Conservation (phyloP, 2,329 filamentous ascomycete genomes). For the Juglanconis juglandina region DNA sequence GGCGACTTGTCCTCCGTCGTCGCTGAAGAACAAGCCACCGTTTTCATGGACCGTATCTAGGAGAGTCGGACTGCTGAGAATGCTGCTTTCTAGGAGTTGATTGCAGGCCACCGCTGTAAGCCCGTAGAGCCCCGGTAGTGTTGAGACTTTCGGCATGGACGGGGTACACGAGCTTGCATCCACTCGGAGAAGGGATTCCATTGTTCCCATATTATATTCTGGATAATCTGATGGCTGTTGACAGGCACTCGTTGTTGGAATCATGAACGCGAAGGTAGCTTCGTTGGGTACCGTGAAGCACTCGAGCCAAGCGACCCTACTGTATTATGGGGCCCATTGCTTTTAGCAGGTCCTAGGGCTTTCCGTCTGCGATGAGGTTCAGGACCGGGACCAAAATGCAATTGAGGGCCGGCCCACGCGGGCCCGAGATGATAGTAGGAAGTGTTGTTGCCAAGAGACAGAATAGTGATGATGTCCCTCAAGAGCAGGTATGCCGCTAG, state of each 20-base stretch:
- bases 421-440: too few relatives aligned
- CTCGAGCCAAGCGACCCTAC: not conserved
- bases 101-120: not conserved
- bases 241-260: not conserved
- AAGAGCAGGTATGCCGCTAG: too few relatives aligned
- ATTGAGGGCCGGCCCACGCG: too few relatives aligned
- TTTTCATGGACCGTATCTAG: too few relatives aligned
- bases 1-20: too few relatives aligned
- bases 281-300: not conserved
- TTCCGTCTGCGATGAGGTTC: too few relatives aligned
- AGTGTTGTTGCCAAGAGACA: not conserved
- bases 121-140: not conserved
- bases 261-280: not conserved
- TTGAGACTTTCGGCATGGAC: not conserved
- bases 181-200: not conserved
- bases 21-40: too few relatives aligned
- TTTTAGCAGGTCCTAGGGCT: not conserved
- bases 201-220: not conserved
- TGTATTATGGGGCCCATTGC: not conserved
- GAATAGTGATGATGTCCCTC: not conserved
- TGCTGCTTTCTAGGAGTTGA: not conserved
- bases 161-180: not conserved
- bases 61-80: not conserved
- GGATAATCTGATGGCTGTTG: not conserved
- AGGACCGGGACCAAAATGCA: too few relatives aligned